Conservation (phyloP, 192 early-diverging fungal species). For the Backusella morwellensis region DNA sequence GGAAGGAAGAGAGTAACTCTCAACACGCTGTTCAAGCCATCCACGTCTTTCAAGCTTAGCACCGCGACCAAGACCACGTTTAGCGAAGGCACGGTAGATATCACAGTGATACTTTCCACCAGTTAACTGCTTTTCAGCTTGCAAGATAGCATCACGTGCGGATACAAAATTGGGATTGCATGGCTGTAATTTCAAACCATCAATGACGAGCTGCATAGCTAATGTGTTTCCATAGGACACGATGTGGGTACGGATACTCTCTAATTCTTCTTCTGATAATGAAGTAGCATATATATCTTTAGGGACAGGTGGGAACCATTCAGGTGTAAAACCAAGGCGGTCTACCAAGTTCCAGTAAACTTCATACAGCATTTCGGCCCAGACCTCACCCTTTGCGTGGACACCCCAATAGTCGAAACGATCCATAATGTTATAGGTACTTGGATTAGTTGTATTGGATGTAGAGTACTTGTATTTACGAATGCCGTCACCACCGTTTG, state of each 20-base stretch:
- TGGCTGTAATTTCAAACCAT: slow-evolving; percentile 77
- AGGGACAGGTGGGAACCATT: slow-evolving; percentile 54
- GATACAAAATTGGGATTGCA: slow-evolving; percentile 72
- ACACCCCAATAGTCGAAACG: slow-evolving; percentile 89
- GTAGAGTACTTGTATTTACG: slow-evolving; percentile 86
- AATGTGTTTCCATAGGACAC: slow-evolving; percentile 66
- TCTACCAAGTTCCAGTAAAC: slow-evolving; percentile 73
- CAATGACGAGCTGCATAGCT: slow-evolving; percentile 66
- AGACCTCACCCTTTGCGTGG: slow-evolving; percentile 89
- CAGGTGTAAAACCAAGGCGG: slow-evolving; percentile 49
- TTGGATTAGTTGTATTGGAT: slow-evolving; percentile 69
- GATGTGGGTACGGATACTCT: slow-evolving; percentile 34
- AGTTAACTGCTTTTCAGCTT: slow-evolving; percentile 63
- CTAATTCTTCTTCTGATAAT: slow-evolving; percentile 14
- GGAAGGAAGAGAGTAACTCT: slow-evolving; percentile 27
- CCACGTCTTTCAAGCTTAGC: slow-evolving; percentile 51
- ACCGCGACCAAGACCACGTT: slow-evolving; percentile 80
- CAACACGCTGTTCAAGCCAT: slow-evolving; percentile 33
- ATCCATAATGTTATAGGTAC: slow-evolving; percentile 74
- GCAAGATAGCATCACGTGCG: slow-evolving; percentile 72
- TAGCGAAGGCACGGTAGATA: slow-evolving; percentile 81
- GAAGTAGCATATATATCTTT: background rate
- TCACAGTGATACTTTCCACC: slow-evolving; percentile 67
- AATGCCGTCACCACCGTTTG: slow-evolving; percentile 86
- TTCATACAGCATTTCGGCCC: slow-evolving; percentile 93